Conservation (phyloP, 805 yeast genomes). For the Candida easanensis region DNA sequence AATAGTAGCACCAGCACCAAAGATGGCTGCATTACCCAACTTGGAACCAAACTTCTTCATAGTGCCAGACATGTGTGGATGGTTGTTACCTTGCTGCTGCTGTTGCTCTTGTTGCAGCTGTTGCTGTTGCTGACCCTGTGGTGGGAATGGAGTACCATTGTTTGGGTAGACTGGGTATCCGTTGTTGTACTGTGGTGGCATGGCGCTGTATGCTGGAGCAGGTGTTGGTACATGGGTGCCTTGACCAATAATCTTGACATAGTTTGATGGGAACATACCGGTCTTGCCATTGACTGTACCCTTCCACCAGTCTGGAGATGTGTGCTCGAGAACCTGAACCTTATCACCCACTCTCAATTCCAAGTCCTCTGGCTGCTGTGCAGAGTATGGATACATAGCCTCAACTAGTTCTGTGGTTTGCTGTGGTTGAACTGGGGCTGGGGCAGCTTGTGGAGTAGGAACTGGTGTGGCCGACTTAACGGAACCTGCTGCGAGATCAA, state of each 20-base stretch:
- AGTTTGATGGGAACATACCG: slow-evolving; percentile 91
- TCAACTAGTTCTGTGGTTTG: slow-evolving; percentile 44
- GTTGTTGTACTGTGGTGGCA: slow-evolving; percentile 43
- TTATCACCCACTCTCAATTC: slow-evolving; percentile 62
- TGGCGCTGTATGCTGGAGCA: slow-evolving; percentile 17
- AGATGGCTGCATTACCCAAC: slow-evolving; percentile 88
- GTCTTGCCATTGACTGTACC: slow-evolving; percentile 58
- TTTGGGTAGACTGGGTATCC: slow-evolving; percentile 20
- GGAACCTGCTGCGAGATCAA: slow-evolving; percentile 32
- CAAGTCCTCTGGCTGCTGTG: slow-evolving; percentile 78
- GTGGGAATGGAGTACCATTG: slow-evolving; percentile 29
- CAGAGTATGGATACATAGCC: slow-evolving; percentile 71
- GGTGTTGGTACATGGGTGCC: slow-evolving; percentile 8
- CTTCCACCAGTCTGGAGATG: slow-evolving; percentile 89
- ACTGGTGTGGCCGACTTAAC: slow-evolving; percentile 6
- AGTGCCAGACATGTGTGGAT: slow-evolving; percentile 31
- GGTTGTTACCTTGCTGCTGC: slow-evolving; percentile 32
- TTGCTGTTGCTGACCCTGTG: slow-evolving; percentile 24
- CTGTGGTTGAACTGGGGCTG: slow-evolving; percentile 20
- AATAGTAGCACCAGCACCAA: slow-evolving; percentile 95
- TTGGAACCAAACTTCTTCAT: slow-evolving; percentile 71
- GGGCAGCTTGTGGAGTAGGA: slow-evolving; percentile 34
- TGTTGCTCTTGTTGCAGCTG: slow-evolving; percentile 22
- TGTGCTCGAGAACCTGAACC: slow-evolving; percentile 65
- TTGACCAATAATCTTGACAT: slow-evolving; percentile 46